These are phyloP conservation scores for Geranium brycei DNA, from an alignment of 345 rosid genomes.

Conservation along the genomic window DNA sequence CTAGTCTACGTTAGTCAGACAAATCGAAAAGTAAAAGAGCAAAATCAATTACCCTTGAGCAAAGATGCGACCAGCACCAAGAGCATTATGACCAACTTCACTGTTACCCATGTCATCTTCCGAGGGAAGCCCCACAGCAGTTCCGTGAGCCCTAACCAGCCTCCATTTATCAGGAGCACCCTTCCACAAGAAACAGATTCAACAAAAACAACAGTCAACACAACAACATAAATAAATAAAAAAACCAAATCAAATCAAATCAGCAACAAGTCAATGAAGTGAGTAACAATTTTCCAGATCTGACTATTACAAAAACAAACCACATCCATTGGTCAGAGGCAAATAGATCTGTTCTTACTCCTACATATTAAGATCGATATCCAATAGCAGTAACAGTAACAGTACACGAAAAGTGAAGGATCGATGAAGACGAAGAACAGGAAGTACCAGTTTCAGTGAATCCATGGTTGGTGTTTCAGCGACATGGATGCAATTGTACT, in stretches of 20 bases:
- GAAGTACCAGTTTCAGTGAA: slow-evolving; percentile 59
- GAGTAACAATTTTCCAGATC: neutral
- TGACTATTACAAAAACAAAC: neutral
- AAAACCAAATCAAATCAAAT: neutral
- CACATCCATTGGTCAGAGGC: too few species aligned
- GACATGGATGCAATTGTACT: slow-evolving; percentile 74
- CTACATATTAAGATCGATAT: neutral
- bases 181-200: slow-evolving; percentile 13
- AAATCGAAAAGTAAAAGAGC: neutral
- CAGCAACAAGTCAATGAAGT: neutral
- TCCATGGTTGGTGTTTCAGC: slow-evolving; percentile 93
- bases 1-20: too few species aligned
- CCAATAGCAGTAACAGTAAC: neutral
- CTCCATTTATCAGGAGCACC: slow-evolving; percentile 80
- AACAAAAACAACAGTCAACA: neutral
- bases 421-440: too few species aligned
- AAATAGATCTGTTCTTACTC: neutral
- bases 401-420: neutral
- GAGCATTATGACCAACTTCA: slow-evolving; percentile 98
- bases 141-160: slow-evolving; percentile 79
- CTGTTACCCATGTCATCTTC: slow-evolving; percentile 99
- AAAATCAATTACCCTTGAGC: slow-evolving; percentile 57
- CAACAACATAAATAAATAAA: neutral
- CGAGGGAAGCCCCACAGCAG: slow-evolving; percentile 83
- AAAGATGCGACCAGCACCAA: slow-evolving; percentile 88